Evolutionary conservation across 2,329 filamentous ascomycete species (phyloP), one percentile per base, ranked within the genome.

Genomic region (Seiridium cupressi): DNA sequence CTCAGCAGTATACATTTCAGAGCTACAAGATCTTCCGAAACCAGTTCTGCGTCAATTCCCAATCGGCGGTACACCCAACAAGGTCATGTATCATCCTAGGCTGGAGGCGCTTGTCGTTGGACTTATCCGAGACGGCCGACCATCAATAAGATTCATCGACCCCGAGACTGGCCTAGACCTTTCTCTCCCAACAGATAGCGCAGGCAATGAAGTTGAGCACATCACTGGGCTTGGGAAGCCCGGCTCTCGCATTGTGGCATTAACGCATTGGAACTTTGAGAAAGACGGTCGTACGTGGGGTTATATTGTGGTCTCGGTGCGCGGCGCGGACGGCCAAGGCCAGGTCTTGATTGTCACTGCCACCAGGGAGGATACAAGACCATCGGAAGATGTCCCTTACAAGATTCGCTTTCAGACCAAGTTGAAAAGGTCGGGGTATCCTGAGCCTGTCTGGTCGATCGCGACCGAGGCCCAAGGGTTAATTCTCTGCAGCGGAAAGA

Each of bases 221-320:
- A 82, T 88, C 36, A 80, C 78, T 13, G 82, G 82, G 3, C 75
- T 92, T 13, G 84, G 84, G 1, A 79, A 83, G 49, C 63, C 73
- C 1, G 82, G 83, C 1, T 87, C 90, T 63, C 80, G 79, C 44
- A 82, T 93, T 1, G 78, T 84, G 48, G 80, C 84, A 1, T 71
- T 93, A 6, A 72, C 82, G 1, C 86, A 91, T 62, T 93, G 90
- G 90, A 71, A 78, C 4, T 86, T 84, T 62, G 74, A 77, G 38
- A 83, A 84, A 59, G 79, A 84, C 44, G 79, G 77, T n/a, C 84
- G 82, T 59, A 79, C 74, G 0, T 89, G 88, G 72, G 79, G 83
- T 1, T 89, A 87, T 68, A 77, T 92, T 38, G 78, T 91, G 11
- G 80, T 90, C 9, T 80, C 84, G 3, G 85, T 84, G 0, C 78